A percentile compares a stretch with the other conserved stretches of the same genome.
These are phyloP conservation scores for Clavispora fructus DNA, from an alignment of 805 yeast genomes.

Conservation along the genomic window DNA sequence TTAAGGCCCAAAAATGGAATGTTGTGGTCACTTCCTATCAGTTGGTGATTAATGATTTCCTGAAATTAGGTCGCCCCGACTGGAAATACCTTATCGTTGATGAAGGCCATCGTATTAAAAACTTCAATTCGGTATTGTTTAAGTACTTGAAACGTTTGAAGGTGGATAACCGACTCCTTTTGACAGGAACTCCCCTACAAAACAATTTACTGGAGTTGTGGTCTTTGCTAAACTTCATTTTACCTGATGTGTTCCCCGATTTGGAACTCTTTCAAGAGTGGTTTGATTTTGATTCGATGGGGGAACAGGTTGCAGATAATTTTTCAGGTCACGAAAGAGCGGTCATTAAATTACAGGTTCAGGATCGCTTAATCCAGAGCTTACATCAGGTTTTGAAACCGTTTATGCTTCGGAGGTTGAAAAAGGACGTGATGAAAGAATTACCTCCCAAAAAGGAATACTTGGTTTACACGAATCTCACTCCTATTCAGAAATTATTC, in stretches of 20 bases:
- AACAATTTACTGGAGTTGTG: constrained; percentile 86
- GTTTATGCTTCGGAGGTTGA: constrained; percentile 76
- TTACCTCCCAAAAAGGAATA: constrained; percentile 91
- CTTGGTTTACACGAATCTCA: constrained; percentile 65
- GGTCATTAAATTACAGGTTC: constrained; percentile 51
- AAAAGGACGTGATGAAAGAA: constrained; percentile 57
- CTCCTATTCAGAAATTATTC: constrained; percentile 57
- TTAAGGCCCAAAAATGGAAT: constrained; percentile 21
- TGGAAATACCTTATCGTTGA: constrained; percentile 91
- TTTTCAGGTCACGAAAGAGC: constrained; percentile 41
- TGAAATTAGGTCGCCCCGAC: constrained; percentile 42
- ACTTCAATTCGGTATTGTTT: constrained; percentile 72
- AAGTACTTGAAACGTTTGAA: constrained; percentile 62
- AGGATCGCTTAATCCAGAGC: constrained; percentile 57
- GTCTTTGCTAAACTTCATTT: constrained; percentile 84
- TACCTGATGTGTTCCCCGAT: constrained; percentile 92
- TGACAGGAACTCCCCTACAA: constrained; percentile 97
- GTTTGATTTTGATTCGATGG: constrained; percentile 76
- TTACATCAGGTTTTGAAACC: constrained; percentile 88
- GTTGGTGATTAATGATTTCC: constrained; percentile 64
- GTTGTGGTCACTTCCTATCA: constrained; percentile 82
- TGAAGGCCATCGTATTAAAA: constrained; percentile 92
- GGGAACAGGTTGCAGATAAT: constrained; percentile 18
- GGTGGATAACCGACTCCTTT: constrained; percentile 65
- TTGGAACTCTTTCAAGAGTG: constrained; percentile 85